Percentiles rank a stretch among this genome's conserved stretches.
Evolutionary conservation across 352 stramenopile species (phyloP).

Genomic region (Pythium rishiriense): DNA sequence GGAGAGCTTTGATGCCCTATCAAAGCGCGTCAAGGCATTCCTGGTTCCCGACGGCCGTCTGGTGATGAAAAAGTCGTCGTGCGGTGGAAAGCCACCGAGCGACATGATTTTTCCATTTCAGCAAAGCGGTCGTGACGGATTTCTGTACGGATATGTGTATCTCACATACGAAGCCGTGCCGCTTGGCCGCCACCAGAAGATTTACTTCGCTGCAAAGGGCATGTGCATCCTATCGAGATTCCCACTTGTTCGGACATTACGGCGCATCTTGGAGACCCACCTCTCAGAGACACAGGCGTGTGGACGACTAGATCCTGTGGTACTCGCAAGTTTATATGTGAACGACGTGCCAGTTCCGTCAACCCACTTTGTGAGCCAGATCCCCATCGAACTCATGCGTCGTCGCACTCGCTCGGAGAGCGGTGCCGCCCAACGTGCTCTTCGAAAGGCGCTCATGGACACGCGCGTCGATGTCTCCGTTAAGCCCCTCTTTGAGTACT

Average conservation of each 20-base stretch:
- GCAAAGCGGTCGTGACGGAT: conserved; percentile 70
- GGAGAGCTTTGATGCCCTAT: conserved; percentile 50
- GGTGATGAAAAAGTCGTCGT: conserved; percentile 33
- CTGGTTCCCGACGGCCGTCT: conserved; percentile 65
- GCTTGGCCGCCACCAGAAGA: conserved; percentile 42
- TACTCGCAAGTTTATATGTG: conserved; percentile 43
- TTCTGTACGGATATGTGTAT: conserved; percentile 76
- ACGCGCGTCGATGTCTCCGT: conserved; percentile 69
- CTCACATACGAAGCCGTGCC: conserved; percentile 66
- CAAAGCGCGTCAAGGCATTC: conserved; percentile 65
- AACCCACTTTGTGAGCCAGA: conserved; percentile 29
- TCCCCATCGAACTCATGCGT: conserved; percentile 31
- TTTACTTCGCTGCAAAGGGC: conserved; percentile 57
- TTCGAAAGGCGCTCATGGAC: conserved; percentile 37
- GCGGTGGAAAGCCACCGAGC: conserved; percentile 37
- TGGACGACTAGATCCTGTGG: conserved; percentile 51
- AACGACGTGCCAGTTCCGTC: conserved; percentile 19
- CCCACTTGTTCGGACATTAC: conserved; percentile 61
- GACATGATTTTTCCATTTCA: conserved; percentile 76
- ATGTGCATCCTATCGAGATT: conserved; percentile 68
- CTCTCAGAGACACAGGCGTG: conserved; percentile 27
- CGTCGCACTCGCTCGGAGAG: conserved; percentile 41
- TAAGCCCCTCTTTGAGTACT: conserved; percentile 62
- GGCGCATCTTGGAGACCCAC: conserved; percentile 47
- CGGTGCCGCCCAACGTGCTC: conserved; percentile 39